These are phyloP conservation scores for Phytophthora pini DNA, from an alignment of 352 stramenopile species.

Conservation along the genomic window DNA sequence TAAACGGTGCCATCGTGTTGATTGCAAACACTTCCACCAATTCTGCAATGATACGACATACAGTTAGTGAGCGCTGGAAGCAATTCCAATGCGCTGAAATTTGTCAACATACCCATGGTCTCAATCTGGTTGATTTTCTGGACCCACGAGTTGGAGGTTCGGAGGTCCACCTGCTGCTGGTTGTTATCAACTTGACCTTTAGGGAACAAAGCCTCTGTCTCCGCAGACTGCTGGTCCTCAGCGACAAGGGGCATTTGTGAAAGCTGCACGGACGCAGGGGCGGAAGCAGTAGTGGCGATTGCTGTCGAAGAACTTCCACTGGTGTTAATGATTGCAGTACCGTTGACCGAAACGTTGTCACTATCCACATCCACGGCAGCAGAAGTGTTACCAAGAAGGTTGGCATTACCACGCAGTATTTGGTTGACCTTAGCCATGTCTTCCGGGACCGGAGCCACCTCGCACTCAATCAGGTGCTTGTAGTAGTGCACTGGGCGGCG, in stretches of 20 bases:
- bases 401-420: constrained; percentile 61
- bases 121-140: constrained; percentile 81
- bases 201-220: constrained; percentile 61
- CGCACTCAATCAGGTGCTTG: constrained; percentile 81
- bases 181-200: constrained; percentile 90
- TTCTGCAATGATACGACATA: constrained; percentile 42
- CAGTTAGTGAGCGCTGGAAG: not conserved
- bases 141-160: constrained; percentile 93
- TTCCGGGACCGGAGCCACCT: constrained; percentile 63
- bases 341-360: constrained; percentile 16
- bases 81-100: not conserved
- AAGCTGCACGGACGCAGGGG: constrained; percentile 85
- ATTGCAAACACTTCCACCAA: constrained; percentile 89
- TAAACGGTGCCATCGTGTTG: constrained; percentile 95
- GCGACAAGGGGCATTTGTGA: constrained; percentile 89
- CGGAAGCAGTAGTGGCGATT: constrained; percentile 17
- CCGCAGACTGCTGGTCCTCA: constrained; percentile 83
- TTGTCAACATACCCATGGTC: constrained; percentile 56
- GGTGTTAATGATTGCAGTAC: constrained; percentile 38
- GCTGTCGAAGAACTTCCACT: constrained; percentile 22
- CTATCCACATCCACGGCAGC: constrained; percentile 1
- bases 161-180: constrained; percentile 93
- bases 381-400: constrained; percentile 38
- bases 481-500: constrained; percentile 94
- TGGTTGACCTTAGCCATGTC: constrained; percentile 49